phyloP scores from a whole-genome alignment of 306 rosid genomes.

The Fragaria nilgerrensis region DNA sequence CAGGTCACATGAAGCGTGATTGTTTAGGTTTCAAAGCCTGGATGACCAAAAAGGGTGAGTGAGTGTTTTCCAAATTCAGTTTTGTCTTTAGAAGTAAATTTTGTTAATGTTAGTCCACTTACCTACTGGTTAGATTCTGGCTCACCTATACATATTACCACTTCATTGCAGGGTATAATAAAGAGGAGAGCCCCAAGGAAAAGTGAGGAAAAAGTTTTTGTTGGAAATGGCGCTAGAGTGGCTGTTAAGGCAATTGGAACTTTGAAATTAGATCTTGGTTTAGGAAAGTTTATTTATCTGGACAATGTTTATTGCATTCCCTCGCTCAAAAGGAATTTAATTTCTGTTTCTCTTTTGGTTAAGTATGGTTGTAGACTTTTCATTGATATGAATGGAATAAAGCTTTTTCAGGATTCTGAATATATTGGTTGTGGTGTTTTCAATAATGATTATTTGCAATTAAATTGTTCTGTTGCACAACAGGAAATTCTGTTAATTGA shows the following conservation, averaged over 20 bases:
- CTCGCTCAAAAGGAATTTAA: not conserved
- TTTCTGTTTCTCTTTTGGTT: not conserved
- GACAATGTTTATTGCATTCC: not conserved
- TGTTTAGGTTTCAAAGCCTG: not conserved
- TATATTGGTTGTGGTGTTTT: no score
- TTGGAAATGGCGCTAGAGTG: not conserved
- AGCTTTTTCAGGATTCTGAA: no score
- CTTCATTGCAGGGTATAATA: not conserved
- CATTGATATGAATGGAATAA: no score
- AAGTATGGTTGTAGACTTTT: no score
- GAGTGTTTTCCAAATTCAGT: not conserved
- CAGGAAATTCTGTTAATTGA: no score
- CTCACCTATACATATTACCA: not conserved
- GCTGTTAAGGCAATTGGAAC: not conserved
- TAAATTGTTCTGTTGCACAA: no score
- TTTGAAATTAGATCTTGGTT: not conserved
- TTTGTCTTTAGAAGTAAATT: not conserved
- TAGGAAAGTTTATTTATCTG: not conserved
- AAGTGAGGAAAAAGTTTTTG: not conserved
- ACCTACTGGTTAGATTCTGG: not conserved
- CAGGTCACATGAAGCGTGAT: not conserved
- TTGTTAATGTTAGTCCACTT: not conserved
- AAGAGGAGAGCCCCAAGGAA: not conserved
- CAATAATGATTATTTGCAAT: no score
- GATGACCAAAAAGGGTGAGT: not conserved